Evolutionary conservation across 73 alveolate genomes (phyloP), one percentile per base, ranked within the genome.

Genomic region (Uronychia binucleata): DNA sequence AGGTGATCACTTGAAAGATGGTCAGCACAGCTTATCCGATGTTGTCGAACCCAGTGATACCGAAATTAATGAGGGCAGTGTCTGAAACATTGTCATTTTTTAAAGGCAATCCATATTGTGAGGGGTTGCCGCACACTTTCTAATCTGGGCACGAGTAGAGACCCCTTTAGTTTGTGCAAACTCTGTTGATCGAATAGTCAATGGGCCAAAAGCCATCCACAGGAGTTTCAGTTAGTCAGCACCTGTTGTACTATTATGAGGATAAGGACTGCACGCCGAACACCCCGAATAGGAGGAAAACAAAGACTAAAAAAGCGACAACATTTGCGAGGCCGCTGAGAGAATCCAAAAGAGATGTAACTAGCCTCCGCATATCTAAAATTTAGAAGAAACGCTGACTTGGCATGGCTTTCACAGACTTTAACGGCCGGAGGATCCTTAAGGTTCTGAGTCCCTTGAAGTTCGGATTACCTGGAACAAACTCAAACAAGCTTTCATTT

Each of bases 281-380:
- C 1, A 86, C 80, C 26, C 87, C 93, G 59, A 86, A 86, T 26
- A 86, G 75, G 58, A 86, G 59, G 57, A 86, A 86, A 11, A 86
- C 60, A 33, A 80, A 86, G 19, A 59, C 30, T 30, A 86, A 59
- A 32, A 86, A 86, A 0, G 80, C 77, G 25, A 31, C 89, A 0
- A 86, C 93, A 80, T 86, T 79, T 32, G 78, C 35, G 34, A 86
- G 80, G 31, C 74, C 93, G 5, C 84, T 86, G 0, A 86, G 27
- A 5, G 93, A 79, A 33, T 79, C 14, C 13, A 86, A 30, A 28
- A 86, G 67, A 1, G 93, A 83, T 0, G 67, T 57, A 5, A 86
- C 93, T 28, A 60, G 33, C 57, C 60, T 79, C 34, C 84, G 57
- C 83, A 86, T 79, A 34, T 86, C 88, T 86, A 74, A 14, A n/a